Percentiles rank a stretch among this genome's conserved stretches.
Evolutionary conservation across 768 basidiomycete species (phyloP).

Genomic region (Pulveroboletus sp.): DNA sequence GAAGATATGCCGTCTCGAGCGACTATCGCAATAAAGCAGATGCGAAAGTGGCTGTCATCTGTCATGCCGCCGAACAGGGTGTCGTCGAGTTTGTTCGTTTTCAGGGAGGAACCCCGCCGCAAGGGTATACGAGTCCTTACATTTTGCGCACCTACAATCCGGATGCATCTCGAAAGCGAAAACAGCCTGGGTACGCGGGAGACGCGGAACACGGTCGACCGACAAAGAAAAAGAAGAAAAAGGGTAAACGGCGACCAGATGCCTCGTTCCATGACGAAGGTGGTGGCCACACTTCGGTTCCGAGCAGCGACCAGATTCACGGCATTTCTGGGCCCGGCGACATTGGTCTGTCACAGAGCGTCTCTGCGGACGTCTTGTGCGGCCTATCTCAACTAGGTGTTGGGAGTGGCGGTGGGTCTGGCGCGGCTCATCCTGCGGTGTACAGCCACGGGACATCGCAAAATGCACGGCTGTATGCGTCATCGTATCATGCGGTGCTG

Average conservation of each 20-base stretch:
- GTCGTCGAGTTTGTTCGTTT: slow-evolving; percentile 58
- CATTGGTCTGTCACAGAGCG: slow-evolving; percentile 16
- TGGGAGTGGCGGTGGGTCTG: slow-evolving; percentile 15
- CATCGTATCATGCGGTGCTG: slow-evolving; percentile 10
- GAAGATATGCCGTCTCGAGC: slow-evolving; percentile 41
- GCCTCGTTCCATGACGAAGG: slow-evolving; percentile 10
- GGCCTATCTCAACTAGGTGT: slow-evolving; percentile 17
- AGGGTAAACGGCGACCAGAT: slow-evolving; percentile 24
- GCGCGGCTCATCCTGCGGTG: slow-evolving; percentile 6
- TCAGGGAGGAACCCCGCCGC: slow-evolving; percentile 39
- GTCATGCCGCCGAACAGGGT: slow-evolving; percentile 50
- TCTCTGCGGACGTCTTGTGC: slow-evolving; percentile 7
- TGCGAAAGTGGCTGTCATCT: slow-evolving; percentile 54
- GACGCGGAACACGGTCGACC: slow-evolving; percentile 13
- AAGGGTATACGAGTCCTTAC: slow-evolving; percentile 38
- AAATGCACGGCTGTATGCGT: neutral
- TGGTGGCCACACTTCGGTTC: neutral
- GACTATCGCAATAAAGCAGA: slow-evolving; percentile 57
- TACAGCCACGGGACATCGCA: slow-evolving; percentile 1
- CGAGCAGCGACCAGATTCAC: slow-evolving; percentile 15
- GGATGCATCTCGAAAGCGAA: slow-evolving; percentile 34
- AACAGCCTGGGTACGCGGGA: slow-evolving; percentile 25
- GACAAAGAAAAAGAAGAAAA: slow-evolving; percentile 26
- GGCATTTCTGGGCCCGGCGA: slow-evolving; percentile 13
- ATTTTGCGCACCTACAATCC: slow-evolving; percentile 24